Conservation (phyloP, 768 basidiomycete species). For the Boletus pseudopeckii region DNA sequence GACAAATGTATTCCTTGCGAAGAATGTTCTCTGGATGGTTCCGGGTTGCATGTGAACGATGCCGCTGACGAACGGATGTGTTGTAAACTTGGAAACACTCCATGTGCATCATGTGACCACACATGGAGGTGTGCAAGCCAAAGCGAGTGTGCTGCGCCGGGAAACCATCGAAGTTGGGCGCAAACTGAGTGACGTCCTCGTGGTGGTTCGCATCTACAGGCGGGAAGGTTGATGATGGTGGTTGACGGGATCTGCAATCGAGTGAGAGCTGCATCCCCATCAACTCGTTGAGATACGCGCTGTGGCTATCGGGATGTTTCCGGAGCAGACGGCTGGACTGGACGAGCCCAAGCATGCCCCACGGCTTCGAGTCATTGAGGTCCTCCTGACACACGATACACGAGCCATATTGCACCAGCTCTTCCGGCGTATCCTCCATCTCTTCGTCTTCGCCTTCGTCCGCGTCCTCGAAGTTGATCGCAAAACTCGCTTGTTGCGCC, state of each 20-base stretch:
- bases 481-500: constrained; percentile 84
- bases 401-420: constrained; percentile 68
- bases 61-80: constrained; percentile 79
- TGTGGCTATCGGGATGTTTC: constrained; percentile 65
- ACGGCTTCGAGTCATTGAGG: constrained; percentile 64
- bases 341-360: constrained; percentile 82
- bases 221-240: constrained; percentile 36
- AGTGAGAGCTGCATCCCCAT: constrained; percentile 60
- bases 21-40: constrained; percentile 95
- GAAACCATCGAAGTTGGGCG: constrained; percentile 74
- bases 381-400: constrained; percentile 99
- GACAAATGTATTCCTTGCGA: constrained; percentile 93
- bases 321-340: constrained; percentile 87
- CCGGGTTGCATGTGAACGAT: constrained; percentile 82
- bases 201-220: constrained; percentile 19
- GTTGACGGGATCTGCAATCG: constrained; percentile 45
- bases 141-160: constrained; percentile 71
- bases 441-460: constrained; percentile 64
- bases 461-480: constrained; percentile 73
- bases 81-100: constrained; percentile 92
- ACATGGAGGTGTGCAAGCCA: constrained; percentile 83
- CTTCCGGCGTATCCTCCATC: constrained; percentile 41
- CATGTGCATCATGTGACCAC: constrained; percentile 96
- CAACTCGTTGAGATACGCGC: constrained; percentile 65
- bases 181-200: constrained; percentile 35